Base-by-base conservation (phyloP, 2,329 filamentous ascomycete genomes). In the Fulvia fulva region DNA sequence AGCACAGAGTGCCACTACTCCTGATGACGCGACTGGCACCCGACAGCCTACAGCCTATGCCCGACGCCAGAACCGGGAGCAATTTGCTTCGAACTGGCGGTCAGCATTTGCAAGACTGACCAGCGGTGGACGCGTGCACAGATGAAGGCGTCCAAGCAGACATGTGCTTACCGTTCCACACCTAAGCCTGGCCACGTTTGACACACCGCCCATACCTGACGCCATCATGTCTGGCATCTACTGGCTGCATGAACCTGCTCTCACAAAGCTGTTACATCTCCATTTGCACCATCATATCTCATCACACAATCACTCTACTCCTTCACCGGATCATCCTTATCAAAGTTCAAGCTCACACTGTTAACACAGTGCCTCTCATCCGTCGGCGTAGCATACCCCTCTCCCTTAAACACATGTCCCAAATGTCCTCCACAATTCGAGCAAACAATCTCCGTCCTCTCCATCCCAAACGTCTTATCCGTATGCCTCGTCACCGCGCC, bases 321-420 rank as follows among this genome's bases (percentile, higher is more conserved):
- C 55, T 71, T 72, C 14, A 73, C 77, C 34, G 78, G 76, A 67
- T 84, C 82, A 62, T 90, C 87, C 51, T 89, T 81, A 1, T 81
- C 82, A 71, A 99, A 97, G 67, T 86, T 94, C 76, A 97, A 78
- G 72, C 90, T 95, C 54, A 97, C 78, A 70, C 90, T 94, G 73
- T 97, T 99, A 58, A 99, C 94, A 71, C 94, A 99, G 78, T 99
- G 94, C 61, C 94, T 83, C 84, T 99, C 94, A 73, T 99, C 88
- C 21, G 92, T 97, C 5, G 94, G 91, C 22, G 89, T 95, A 8
- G 81, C 70, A 70, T 87, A 93, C 21, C 89, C 88, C 75, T 96
- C 91, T 12, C 91, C 91, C 79, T 94, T 93, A 75, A 96, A 96
- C 16, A 96, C 90, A 79, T 96, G 91, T 25, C 91, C 91, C 60